Conservation (phyloP, 2,329 filamentous ascomycete genomes). For the Chaetomiaceae sp. region DNA sequence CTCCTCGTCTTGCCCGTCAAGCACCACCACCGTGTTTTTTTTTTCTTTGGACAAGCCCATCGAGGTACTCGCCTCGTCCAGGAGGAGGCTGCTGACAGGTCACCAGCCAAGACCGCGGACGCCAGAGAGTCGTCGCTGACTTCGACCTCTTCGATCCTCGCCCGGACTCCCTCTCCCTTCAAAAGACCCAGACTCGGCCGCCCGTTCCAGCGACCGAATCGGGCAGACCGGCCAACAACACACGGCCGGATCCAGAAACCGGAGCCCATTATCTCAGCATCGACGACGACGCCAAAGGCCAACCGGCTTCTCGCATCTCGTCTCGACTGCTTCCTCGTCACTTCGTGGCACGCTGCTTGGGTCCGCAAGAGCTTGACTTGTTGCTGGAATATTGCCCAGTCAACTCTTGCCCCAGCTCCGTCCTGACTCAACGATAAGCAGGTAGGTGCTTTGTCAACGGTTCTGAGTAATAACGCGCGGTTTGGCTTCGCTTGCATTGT, state of each 20-base stretch:
- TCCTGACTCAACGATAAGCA: conserved; percentile 15
- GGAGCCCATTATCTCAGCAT: background rate
- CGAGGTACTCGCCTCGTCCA: conserved; percentile 18
- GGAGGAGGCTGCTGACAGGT: conserved; percentile 23
- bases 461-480: conserved; percentile 2
- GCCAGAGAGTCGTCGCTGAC: conserved; percentile 11
- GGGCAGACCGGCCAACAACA: background rate
- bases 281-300: background rate
- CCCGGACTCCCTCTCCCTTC: background rate
- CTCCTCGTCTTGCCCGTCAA: conserved; percentile 17
- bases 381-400: conserved; percentile 42
- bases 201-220: conserved; percentile 6
- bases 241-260: conserved; percentile 9
- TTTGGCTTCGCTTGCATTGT: background rate
- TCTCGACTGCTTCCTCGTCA: background rate
- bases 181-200: conserved; percentile 3
- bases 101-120: conserved; percentile 14
- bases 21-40: conserved; percentile 11
- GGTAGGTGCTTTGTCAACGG: conserved; percentile 4
- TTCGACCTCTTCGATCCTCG: conserved; percentile 16
- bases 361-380: conserved; percentile 29
- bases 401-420: conserved; percentile 22
- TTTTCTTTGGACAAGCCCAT: conserved; percentile 17
- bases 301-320: background rate
- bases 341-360: background rate